Conservation (phyloP, 1,139 yeast species). For the Yarrowia galli region DNA sequence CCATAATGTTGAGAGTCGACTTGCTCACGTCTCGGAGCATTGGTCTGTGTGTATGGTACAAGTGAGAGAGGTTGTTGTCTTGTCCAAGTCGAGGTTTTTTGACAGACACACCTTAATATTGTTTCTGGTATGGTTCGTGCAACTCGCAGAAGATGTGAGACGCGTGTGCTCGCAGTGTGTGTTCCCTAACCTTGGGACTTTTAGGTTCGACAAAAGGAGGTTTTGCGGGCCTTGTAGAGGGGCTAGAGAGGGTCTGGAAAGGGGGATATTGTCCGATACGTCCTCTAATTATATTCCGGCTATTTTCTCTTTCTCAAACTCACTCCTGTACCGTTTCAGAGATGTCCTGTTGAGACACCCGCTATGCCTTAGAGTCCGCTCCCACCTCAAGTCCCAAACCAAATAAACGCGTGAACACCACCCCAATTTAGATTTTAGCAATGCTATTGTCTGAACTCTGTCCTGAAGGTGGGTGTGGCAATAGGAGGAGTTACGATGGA, state of each 20-base stretch:
- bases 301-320: background rate
- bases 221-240: background rate
- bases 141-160: background rate
- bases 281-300: background rate
- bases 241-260: background rate
- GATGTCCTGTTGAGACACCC: background rate
- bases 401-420: slow-evolving; percentile 25
- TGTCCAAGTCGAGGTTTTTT: background rate
- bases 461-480: background rate
- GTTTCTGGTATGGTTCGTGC: background rate
- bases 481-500: too few relatives aligned
- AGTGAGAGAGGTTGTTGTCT: too few relatives aligned
- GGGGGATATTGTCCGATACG: background rate
- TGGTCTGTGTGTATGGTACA: background rate
- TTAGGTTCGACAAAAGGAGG: background rate
- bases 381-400: background rate
- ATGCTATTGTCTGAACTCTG: slow-evolving; percentile 11
- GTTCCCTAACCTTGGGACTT: slow-evolving; percentile 7
- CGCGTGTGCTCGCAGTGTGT: background rate
- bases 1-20: slow-evolving; percentile 33
- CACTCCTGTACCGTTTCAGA: background rate
- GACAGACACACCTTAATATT: slow-evolving; percentile 4
- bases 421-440: slow-evolving; percentile 6
- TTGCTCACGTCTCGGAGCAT: slow-evolving; percentile 38
- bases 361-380: background rate